Evolutionary conservation across 768 basidiomycete species (phyloP).

Genomic region (Mycena polygramma): DNA sequence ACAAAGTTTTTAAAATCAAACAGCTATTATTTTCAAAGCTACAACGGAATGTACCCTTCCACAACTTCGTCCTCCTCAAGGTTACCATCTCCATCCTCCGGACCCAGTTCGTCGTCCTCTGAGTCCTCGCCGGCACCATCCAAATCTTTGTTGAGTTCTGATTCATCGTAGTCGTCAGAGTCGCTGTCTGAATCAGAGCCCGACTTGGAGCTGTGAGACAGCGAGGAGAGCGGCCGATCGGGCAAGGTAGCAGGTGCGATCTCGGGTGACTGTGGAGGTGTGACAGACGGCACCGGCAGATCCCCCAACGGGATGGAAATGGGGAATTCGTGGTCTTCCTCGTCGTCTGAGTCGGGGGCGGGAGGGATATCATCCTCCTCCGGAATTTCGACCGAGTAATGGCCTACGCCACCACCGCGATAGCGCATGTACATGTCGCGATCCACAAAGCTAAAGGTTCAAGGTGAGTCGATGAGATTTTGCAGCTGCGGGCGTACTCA

Average conservation of each 20-base stretch:
- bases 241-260: background rate
- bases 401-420: constrained; percentile 43
- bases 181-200: background rate
- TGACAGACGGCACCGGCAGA: no score
- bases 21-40: no score
- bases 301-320: no score
- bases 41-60: constrained; percentile 19
- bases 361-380: background rate
- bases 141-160: no score
- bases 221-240: no score
- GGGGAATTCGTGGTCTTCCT: background rate
- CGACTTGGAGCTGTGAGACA: background rate
- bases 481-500: background rate
- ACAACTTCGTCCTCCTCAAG: constrained; percentile 11
- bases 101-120: background rate
- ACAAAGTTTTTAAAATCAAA: no score
- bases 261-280: background rate
- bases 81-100: constrained; percentile 27
- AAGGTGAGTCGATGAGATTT: background rate
- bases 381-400: constrained; percentile 31
- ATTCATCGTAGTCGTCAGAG: no score
- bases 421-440: constrained; percentile 46
- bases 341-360: background rate
- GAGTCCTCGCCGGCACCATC: no score
- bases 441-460: constrained; percentile 39